phyloP scores from a whole-genome alignment of 2,329 filamentous ascomycete genomes.

The Chrysoporthe puriensis region DNA sequence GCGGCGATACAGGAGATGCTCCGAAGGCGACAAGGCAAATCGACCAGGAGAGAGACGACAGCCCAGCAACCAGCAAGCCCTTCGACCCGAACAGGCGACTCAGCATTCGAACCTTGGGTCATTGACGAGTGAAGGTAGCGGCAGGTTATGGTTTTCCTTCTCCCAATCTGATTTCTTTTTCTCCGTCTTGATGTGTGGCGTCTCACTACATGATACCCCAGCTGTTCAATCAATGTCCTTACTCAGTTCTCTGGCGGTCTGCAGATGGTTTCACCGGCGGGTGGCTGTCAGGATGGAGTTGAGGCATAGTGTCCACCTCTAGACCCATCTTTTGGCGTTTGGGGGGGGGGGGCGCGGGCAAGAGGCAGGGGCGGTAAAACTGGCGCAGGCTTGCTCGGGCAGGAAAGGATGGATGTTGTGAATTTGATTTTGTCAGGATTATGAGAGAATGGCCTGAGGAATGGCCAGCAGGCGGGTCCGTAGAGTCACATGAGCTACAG shows the following conservation, averaged over 20 bases:
- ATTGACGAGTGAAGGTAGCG: conserved; percentile 15
- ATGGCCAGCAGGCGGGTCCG: background rate
- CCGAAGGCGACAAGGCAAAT: background rate
- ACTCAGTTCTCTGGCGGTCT: background rate
- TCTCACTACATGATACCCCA: background rate
- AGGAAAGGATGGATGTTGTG: background rate
- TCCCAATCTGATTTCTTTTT: background rate
- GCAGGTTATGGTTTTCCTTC: background rate
- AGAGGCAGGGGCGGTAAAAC: background rate
- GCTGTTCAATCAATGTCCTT: background rate
- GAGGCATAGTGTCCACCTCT: background rate
- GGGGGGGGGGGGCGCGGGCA: background rate
- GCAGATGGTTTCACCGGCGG: background rate
- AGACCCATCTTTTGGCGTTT: background rate
- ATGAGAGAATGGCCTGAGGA: background rate
- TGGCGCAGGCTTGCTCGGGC: background rate
- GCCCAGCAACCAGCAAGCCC: background rate
- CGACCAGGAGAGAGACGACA: background rate
- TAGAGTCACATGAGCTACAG: background rate
- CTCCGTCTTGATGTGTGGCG: background rate
- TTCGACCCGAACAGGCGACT: background rate
- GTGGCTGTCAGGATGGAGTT: background rate
- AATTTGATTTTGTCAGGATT: background rate
- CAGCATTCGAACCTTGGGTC: conserved; percentile 3
- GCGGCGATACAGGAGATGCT: background rate